Base-by-base conservation (phyloP, 139 green algal genomes). In the Ettlia oleoabundans region DNA sequence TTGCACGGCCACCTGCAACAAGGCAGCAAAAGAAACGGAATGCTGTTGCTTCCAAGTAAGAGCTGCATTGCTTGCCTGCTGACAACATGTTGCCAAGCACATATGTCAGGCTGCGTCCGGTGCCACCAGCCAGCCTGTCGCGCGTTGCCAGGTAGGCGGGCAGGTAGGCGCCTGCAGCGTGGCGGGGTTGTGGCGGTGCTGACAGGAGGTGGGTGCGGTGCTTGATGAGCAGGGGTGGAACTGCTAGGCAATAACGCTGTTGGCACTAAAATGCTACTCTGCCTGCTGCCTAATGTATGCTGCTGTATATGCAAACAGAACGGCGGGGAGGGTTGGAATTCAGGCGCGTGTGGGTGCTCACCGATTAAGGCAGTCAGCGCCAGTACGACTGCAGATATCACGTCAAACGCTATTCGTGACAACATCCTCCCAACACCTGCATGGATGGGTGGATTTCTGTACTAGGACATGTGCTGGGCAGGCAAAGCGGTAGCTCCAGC, bases 51-150 rank as follows among this genome's bases (percentile, higher is more conserved):
- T n/a, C n/a, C n/a, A n/a, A n/a, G n/a, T n/a, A n/a, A n/a, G n/a
- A n/a, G n/a, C n/a, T n/a, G n/a, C n/a, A n/a, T n/a, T n/a, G n/a
- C 52, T 41, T 88, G 64, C 93, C 93, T 3, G 89, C 93, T 35
- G 81, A 91, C 22, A 96, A 84, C 88, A 94, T 92, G 86, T 96
- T 96, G 37, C 92, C 92, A n/a, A 96, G 74, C 33, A 95, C 83
- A 63, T 93, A 96, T 0, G 86, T 53, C 41, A 94, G 37, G 83
- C 91, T 94, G 47, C 85, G 83, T 1, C 83, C 83, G n/a, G 13
- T 47, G 35, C 41, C 74, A 9, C 84, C 84, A 4, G 24, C 43
- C 41, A 47, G 58, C 53, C 61, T 68, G 42, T 86, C 86, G 0
- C 42, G 51, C 18, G 10, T 26, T 1, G 67, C 40, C 13, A 92